phyloP scores from a whole-genome alignment of 306 rosid species.

The Quercus glauca region DNA sequence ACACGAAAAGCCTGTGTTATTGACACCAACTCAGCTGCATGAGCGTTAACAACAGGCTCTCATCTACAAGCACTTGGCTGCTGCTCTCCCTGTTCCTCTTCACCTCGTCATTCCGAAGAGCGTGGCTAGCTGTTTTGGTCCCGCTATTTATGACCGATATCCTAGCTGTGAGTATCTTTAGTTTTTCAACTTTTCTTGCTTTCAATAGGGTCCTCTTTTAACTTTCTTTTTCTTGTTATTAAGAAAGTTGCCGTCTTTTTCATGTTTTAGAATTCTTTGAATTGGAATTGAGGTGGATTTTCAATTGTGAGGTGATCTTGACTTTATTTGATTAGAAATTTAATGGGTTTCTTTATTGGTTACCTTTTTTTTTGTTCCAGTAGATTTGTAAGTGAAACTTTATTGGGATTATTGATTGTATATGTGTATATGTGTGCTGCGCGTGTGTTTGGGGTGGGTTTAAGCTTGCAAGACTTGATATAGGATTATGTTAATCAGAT shows the following conservation, averaged over 20 bases:
- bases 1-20: slow-evolving; percentile 17
- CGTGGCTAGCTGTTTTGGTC: slow-evolving; percentile 20
- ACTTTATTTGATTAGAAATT: not conserved
- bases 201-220: not conserved
- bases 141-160: slow-evolving; percentile 29
- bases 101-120: slow-evolving; percentile 50
- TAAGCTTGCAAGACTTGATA: not conserved
- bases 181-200: not conserved
- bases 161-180: slow-evolving; percentile 39
- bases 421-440: not conserved
- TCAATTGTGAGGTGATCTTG: not conserved
- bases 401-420: not conserved
- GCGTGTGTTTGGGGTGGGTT: not conserved
- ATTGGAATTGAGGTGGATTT: slow-evolving; percentile 23
- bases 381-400: not conserved
- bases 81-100: slow-evolving; percentile 50
- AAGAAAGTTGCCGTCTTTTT: not conserved
- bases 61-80: slow-evolving; percentile 50
- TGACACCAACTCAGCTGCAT: slow-evolving; percentile 52
- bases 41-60: slow-evolving; percentile 62
- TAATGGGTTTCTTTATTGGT: not conserved
- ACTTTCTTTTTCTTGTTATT: not conserved
- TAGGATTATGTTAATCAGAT: not conserved
- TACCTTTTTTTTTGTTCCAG: not conserved
- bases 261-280: not conserved